These are phyloP conservation scores for Penicillium corylophilum DNA, from an alignment of 2,329 filamentous ascomycete species.

Conservation along the genomic window DNA sequence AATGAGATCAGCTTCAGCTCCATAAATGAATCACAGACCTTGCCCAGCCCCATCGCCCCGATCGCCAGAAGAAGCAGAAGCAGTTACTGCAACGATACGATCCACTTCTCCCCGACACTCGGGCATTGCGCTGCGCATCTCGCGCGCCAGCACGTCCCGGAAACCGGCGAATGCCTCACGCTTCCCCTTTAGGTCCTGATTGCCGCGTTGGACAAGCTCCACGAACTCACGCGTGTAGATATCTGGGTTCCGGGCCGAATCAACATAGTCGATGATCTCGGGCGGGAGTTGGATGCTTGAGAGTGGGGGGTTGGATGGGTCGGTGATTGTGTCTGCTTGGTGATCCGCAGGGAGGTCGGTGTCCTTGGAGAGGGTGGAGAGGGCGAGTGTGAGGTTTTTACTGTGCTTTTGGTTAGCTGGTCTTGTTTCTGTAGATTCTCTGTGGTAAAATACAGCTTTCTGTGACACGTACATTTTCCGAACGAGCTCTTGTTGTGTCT, in stretches of 20 bases:
- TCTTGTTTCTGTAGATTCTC: neutral
- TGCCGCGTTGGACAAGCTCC: conserved; percentile 61
- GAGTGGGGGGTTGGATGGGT: conserved; percentile 44
- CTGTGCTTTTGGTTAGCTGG: conserved; percentile 23
- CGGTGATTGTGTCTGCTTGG: conserved; percentile 28
- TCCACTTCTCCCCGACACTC: conserved; percentile 56
- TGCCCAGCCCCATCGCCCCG: neutral
- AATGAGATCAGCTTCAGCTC: neutral
- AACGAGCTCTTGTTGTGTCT: conserved; percentile 58
- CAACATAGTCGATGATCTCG: conserved; percentile 63
- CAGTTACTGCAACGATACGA: conserved; percentile 43
- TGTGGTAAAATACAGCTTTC: too few species aligned
- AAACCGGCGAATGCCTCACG: conserved; percentile 59
- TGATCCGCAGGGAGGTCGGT: conserved; percentile 28
- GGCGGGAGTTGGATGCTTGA: conserved; percentile 57
- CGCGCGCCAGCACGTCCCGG: conserved; percentile 57
- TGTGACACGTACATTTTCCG: conserved; percentile 52
- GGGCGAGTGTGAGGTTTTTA: conserved; percentile 54
- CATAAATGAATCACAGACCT: neutral
- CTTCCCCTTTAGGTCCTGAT: conserved; percentile 63
- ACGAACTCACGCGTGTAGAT: conserved; percentile 67
- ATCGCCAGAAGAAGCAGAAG: neutral
- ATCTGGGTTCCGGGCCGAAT: conserved; percentile 63
- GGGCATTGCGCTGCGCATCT: conserved; percentile 59
- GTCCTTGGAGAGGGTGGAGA: conserved; percentile 51